These are phyloP conservation scores for Dioszegia aurantiaca DNA, from an alignment of 768 basidiomycete genomes.

Conservation along the genomic window DNA sequence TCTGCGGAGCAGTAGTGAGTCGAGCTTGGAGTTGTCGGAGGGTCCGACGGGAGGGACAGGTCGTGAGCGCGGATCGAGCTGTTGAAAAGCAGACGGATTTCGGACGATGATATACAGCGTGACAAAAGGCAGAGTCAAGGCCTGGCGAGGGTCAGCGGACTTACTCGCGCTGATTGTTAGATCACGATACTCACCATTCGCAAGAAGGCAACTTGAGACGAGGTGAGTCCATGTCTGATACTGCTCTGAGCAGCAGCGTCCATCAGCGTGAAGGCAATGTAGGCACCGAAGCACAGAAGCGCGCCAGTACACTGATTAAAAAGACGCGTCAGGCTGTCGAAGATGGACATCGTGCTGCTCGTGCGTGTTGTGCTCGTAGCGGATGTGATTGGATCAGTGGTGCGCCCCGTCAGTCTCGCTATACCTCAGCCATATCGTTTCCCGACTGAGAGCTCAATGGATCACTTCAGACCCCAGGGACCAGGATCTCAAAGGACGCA, in stretches of 20 bases:
- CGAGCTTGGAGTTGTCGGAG: not conserved
- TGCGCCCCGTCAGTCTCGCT: too few species aligned
- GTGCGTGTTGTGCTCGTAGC: too few species aligned
- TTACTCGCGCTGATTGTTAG: too few species aligned
- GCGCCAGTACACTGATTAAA: not conserved
- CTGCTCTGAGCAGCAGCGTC: not conserved
- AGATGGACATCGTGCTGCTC: too few species aligned
- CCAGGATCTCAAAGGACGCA: too few species aligned
- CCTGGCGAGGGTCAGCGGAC: too few species aligned
- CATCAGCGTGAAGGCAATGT: not conserved
- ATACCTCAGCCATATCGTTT: too few species aligned
- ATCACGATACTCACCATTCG: slow-evolving; percentile 4
- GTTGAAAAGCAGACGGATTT: not conserved
- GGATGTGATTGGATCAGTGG: too few species aligned
- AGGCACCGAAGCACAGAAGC: not conserved
- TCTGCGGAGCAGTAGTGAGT: not conserved
- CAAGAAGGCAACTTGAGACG: not conserved
- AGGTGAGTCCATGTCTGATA: not conserved
- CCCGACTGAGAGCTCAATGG: too few species aligned
- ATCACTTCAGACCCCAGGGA: too few species aligned
- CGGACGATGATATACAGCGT: not conserved
- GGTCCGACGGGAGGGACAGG: not conserved
- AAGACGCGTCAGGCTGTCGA: too few species aligned
- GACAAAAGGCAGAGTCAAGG: not conserved
- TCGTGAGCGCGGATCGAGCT: slow-evolving; percentile 11